Percentiles rank a stretch among this genome's conserved stretches.
Conservation (phyloP, 176 grass and related monocot genomes). For the Zoysia pacifica region DNA sequence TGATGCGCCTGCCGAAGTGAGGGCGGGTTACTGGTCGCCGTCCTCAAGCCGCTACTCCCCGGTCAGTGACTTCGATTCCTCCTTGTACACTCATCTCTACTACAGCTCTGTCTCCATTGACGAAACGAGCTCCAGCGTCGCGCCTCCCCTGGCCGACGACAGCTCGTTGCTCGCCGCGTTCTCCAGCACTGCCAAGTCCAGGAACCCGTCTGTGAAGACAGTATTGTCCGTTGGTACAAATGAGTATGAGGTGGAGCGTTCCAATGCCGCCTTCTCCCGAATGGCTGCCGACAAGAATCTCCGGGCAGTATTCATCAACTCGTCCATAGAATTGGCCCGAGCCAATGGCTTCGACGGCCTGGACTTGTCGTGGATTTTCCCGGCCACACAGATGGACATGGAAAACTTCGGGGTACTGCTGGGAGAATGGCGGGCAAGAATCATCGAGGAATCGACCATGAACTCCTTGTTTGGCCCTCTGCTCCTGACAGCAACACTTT, state of each 20-base stretch:
- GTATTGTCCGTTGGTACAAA: constrained; percentile 51
- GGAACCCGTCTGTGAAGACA: constrained; percentile 53
- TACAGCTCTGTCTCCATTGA: constrained; percentile 67
- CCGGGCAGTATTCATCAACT: constrained; percentile 58
- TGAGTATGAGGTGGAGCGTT: constrained; percentile 15
- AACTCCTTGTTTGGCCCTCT: constrained; percentile 43
- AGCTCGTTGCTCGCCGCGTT: constrained; percentile 36
- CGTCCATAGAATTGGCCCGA: constrained; percentile 49
- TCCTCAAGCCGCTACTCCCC: constrained; percentile 52
- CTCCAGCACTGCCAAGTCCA: constrained; percentile 49
- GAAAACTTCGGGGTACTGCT: constrained; percentile 55
- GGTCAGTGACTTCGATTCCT: constrained; percentile 51
- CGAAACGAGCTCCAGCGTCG: constrained; percentile 19
- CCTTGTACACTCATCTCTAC: constrained; percentile 75
- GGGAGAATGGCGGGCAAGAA: constrained; percentile 56
- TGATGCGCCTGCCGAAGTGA: constrained; percentile 33
- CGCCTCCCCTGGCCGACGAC: constrained; percentile 25
- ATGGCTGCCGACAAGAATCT: constrained; percentile 47
- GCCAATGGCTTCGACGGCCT: constrained; percentile 66
- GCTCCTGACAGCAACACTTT: constrained; percentile 59
- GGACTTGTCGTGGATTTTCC: constrained; percentile 71
- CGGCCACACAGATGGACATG: constrained; percentile 51
- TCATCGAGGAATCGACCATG: constrained; percentile 41
- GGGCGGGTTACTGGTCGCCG: constrained; percentile 67
- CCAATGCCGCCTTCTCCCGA: constrained; percentile 55